These are phyloP conservation scores for Exophiala aquamarina DNA, from an alignment of 2,329 filamentous ascomycete species.

Conservation along the genomic window DNA sequence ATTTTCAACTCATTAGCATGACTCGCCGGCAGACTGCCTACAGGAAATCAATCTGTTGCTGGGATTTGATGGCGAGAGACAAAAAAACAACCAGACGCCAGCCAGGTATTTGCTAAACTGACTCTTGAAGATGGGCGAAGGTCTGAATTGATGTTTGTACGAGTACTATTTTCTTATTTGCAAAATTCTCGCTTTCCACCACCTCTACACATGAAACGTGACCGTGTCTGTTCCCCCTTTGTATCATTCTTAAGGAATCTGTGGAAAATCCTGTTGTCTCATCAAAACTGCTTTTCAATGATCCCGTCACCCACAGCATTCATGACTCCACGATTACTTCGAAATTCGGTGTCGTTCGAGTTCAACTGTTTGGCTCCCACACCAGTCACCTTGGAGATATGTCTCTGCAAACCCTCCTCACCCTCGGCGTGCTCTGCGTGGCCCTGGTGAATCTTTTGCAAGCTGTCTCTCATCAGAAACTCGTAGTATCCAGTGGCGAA, in stretches of 20 bases:
- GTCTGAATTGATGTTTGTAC: too few relatives aligned
- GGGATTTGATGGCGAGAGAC: slow-evolving; percentile 85
- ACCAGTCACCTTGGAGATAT: slow-evolving; percentile 39
- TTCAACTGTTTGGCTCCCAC: too few relatives aligned
- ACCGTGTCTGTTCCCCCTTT: too few relatives aligned
- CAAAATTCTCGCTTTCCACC: too few relatives aligned
- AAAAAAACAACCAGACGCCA: slow-evolving; percentile 45
- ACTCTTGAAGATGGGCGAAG: too few relatives aligned
- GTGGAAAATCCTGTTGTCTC: too few relatives aligned
- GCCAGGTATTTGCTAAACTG: too few relatives aligned
- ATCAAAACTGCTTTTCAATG: slow-evolving; percentile 20
- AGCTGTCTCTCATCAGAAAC: slow-evolving; percentile 53
- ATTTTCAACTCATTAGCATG: slow-evolving; percentile 37
- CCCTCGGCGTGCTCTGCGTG: slow-evolving; percentile 52
- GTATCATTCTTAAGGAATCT: too few relatives aligned
- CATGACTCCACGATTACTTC: slow-evolving; percentile 18
- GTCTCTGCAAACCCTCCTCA: slow-evolving; percentile 50
- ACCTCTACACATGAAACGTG: too few relatives aligned
- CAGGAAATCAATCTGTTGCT: slow-evolving; percentile 54
- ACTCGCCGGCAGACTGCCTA: slow-evolving; percentile 81
- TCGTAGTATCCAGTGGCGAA: slow-evolving; percentile 58
- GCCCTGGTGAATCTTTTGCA: slow-evolving; percentile 52
- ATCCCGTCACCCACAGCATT: slow-evolving; percentile 18
- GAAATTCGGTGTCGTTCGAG: slow-evolving; percentile 2
- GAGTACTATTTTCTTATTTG: too few relatives aligned